A percentile compares a stretch with the other conserved stretches of the same genome.
phyloP scores from a whole-genome alignment of 306 rosid species.

The Trifolium subterraneum region DNA sequence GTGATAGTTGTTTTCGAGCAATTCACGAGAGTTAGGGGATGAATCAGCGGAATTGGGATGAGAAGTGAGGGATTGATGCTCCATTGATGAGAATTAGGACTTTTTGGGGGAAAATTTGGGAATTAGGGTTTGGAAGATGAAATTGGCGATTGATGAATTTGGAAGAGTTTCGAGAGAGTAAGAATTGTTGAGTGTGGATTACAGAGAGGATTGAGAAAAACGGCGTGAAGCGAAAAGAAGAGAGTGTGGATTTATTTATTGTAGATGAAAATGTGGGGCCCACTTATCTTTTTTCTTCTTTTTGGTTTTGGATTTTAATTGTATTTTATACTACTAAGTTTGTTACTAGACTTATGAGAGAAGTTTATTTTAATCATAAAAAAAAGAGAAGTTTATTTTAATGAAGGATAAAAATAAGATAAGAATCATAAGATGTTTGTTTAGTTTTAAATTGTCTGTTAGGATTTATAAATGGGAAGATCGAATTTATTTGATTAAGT shows the following conservation, averaged over 20 bases:
- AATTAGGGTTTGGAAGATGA: neutral
- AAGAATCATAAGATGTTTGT: too few relatives aligned
- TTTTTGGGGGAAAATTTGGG: neutral
- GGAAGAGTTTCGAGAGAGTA: neutral
- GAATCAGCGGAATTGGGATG: constrained; percentile 77
- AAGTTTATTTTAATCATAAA: too few relatives aligned
- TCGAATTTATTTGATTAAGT: too few relatives aligned
- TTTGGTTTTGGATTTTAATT: neutral
- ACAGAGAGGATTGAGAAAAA: constrained; percentile 23
- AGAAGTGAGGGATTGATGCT: constrained; percentile 60
- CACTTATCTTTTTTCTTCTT: neutral
- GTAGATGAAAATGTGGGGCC: neutral
- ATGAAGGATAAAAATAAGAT: too few relatives aligned
- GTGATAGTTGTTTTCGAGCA: constrained; percentile 50
- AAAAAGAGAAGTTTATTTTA: too few relatives aligned
- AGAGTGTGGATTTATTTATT: constrained; percentile 14
- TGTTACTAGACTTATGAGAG: too few relatives aligned
- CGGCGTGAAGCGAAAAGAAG: constrained; percentile 22
- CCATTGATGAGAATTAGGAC: constrained; percentile 53
- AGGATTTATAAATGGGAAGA: too few relatives aligned
- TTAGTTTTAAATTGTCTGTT: too few relatives aligned
- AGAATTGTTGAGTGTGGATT: neutral
- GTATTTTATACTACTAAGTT: too few relatives aligned
- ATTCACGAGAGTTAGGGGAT: constrained; percentile 78
- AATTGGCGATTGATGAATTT: neutral